Base-by-base conservation (phyloP, 1,139 yeast species). In the Suhomyces bolitotheri region DNA sequence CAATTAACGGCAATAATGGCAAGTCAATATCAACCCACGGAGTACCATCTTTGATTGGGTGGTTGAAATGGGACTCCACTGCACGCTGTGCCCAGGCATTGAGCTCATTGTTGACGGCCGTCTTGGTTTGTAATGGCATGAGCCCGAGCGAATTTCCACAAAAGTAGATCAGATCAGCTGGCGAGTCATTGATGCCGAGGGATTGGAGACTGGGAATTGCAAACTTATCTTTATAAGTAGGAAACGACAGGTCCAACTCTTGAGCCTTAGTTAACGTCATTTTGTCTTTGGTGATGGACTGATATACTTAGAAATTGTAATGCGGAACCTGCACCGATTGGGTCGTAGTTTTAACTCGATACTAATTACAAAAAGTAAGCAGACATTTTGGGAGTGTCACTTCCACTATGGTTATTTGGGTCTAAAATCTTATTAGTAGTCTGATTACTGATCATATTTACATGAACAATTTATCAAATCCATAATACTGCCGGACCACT, bases 121-220 rank as follows among this genome's bases (percentile, higher is more conserved):
- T 47, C 19, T 76, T 66, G 0, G 89, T 81, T 3, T 65, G 52
- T 34, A 62, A 66, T 0, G 97, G 97, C 94, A 88, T 85, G 40
- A 90, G 64, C 0, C 97, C 97, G 7, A 90, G 73, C 7, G 96
- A 88, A 62, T 90, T 89, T 5, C 97, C 97, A 60, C 96, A 87
- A 35, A 90, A 67, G 54, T 90, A 86, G 20, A 78, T 69, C 34
- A 31, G 29, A 17, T 14, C 27, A 10, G 48, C 40, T 1, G 40
- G 40, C 22, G 50, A 14, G 9, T 29, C 20, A 10, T 19, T 34
- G 15, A 76, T 59, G 1, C 80, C 85, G 34, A 82, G 56, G 0
- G 83, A 69, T 32, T 56, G 53, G 44, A 75, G 66, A 0, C 87
- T 81, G 4, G 94, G 94, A 22, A 81, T 56, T 24, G 62, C 68